These are phyloP conservation scores for Cynanchum wilfordii DNA, from an alignment of 257 asterid species.

Conservation along the genomic window DNA sequence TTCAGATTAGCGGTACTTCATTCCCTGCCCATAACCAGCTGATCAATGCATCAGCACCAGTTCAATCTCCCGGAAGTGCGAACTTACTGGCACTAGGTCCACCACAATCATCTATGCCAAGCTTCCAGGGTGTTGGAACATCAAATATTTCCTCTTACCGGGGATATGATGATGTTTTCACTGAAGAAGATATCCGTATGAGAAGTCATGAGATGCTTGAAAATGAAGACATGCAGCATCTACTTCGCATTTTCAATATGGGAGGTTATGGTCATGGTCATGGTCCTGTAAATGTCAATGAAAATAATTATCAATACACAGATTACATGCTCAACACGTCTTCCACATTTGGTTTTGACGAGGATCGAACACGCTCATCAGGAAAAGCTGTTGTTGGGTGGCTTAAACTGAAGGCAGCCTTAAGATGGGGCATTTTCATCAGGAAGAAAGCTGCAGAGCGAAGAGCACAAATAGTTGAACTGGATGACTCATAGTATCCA, in stretches of 20 bases:
- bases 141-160: conserved; percentile 44
- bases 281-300: conserved; percentile 38
- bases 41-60: conserved; percentile 37
- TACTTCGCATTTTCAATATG: conserved; percentile 71
- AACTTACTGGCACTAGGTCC: conserved; percentile 60
- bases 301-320: conserved; percentile 38
- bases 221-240: conserved; percentile 88
- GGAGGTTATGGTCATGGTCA: conserved; percentile 55
- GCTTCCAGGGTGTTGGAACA: conserved; percentile 48
- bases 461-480: conserved; percentile 77
- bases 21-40: conserved; percentile 45
- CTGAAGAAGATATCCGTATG: conserved; percentile 79
- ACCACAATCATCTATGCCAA: conserved; percentile 47
- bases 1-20: conserved; percentile 41
- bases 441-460: conserved; percentile 96
- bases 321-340: conserved; percentile 53
- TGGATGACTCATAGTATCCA: conserved; percentile 51
- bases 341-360: conserved; percentile 41
- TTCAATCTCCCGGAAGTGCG: conserved; percentile 43
- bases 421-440: conserved; percentile 93
- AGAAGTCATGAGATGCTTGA: conserved; percentile 95
- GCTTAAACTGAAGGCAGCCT: conserved; percentile 94
- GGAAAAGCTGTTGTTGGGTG: conserved; percentile 99
- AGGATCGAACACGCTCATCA: conserved; percentile 65
- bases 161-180: conserved; percentile 51